Base-by-base conservation (phyloP, 2,329 filamentous ascomycete genomes). In the Diaporthe caulivora region DNA sequence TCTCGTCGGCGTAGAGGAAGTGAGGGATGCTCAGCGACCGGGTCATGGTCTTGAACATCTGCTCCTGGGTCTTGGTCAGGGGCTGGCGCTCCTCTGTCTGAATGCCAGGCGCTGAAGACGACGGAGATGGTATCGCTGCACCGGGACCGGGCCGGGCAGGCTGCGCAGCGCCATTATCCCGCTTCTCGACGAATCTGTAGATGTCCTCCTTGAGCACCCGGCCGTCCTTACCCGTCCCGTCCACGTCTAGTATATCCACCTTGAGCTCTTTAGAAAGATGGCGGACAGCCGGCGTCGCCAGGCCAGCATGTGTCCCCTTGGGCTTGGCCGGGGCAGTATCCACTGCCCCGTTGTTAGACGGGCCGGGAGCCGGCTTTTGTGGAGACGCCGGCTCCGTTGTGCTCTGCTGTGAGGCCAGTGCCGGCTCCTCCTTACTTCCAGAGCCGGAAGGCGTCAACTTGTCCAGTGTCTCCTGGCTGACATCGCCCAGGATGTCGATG, bases 41-140 rank as follows among this genome's bases (percentile, higher is more conserved):
- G 18, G 96, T 98, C 97, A 99, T 99, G 74, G 92, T 90, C 86
- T 97, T 98, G 91, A 98, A 98, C 97, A 99, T 99, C 80, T 95
- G 93, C 49, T 90, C 88, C 84, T 98, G 96, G 18, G 94, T 93
- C 49, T 92, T 92, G 17, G 94, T 94, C 75, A 99, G 86, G 72
- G 90, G 86, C 42, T 92, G 87, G 2, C 87, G 83, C 11, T 91
- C 93, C 83, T 98, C 97, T 70, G 85, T 85, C 81, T 94, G 92
- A 58, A 85, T 84, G 2, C 87, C 85, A 18, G 82, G 65, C 26
- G 82, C 75, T 29, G 82, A 67, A 54, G 78, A 72, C 73, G 79
- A 64, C 74, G 81, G 40, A 55, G 77, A 75, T 24, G 79, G 62
- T 49, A 75, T 17, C 47, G 60, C 21, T 44, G 60, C 64, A 17